Evolutionary conservation across 2,329 filamentous ascomycete species (phyloP).

Genomic region (Lecanosticta acicola): DNA sequence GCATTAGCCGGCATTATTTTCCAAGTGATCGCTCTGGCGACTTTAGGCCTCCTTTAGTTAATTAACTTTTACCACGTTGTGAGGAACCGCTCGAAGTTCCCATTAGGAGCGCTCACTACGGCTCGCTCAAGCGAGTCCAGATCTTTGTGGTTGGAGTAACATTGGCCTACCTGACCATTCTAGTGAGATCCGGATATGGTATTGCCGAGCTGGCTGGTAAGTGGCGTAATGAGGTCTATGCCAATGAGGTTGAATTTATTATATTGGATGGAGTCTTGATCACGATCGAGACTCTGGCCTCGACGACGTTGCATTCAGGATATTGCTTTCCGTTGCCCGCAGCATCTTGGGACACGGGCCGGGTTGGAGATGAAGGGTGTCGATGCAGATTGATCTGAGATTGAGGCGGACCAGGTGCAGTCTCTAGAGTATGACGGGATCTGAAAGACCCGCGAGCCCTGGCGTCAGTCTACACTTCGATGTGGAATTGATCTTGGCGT

Average conservation of each 20-base stretch:
- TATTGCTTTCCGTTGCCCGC: constrained; percentile 35
- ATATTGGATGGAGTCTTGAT: constrained; percentile 35
- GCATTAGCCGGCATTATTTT: constrained; percentile 60
- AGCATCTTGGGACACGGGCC: no score
- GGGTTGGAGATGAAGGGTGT: no score
- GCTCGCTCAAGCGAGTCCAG: constrained; percentile 8
- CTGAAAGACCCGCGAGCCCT: no score
- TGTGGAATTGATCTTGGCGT: no score
- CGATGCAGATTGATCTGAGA: no score
- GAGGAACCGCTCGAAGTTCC: background rate
- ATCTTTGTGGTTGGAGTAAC: constrained; percentile 10
- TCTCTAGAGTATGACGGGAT: no score
- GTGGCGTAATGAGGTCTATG: constrained; percentile 14
- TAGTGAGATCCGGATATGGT: constrained; percentile 19
- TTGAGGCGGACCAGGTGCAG: no score
- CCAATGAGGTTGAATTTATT: constrained; percentile 17
- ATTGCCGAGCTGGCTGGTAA: constrained; percentile 21
- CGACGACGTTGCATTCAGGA: constrained; percentile 42
- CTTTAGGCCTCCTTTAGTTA: constrained; percentile 43
- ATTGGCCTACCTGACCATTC: constrained; percentile 13
- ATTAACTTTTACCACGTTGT: constrained; percentile 2
- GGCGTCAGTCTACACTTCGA: no score
- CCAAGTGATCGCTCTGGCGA: constrained; percentile 54
- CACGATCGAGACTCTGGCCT: constrained; percentile 35
- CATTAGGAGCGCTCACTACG: background rate